A percentile compares a stretch with the other conserved stretches of the same genome.
These are phyloP conservation scores for Sonneratia alba DNA, from an alignment of 345 rosid species.

Conservation along the genomic window DNA sequence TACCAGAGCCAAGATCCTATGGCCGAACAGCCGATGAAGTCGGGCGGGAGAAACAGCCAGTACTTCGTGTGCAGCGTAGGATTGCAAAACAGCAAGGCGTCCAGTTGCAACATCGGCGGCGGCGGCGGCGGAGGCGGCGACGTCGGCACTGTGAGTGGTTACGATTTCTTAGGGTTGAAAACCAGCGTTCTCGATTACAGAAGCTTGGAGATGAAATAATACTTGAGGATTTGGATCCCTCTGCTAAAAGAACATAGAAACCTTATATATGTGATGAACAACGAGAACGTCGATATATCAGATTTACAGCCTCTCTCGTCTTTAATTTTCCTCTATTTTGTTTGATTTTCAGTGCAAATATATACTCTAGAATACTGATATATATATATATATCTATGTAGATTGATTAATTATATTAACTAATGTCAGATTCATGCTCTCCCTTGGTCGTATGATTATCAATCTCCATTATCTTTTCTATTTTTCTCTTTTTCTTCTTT, in stretches of 20 bases:
- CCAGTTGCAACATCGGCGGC: conserved; percentile 17
- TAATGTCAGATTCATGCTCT: neutral
- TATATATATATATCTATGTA: neutral
- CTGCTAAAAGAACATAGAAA: neutral
- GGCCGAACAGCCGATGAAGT: conserved; percentile 9
- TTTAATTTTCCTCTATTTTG: neutral
- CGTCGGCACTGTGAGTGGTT: conserved; percentile 4
- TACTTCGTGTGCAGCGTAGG: conserved; percentile 34
- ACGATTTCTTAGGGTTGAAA: conserved; percentile 33
- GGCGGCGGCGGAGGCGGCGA: conserved; percentile 5
- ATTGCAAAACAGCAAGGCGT: conserved; percentile 24
- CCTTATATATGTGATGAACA: neutral
- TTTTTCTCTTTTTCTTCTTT: no score
- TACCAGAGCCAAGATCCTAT: conserved; percentile 10
- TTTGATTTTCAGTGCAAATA: neutral
- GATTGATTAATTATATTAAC: neutral
- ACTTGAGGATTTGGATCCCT: neutral
- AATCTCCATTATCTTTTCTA: neutral
- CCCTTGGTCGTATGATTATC: neutral
- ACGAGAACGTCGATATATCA: neutral
- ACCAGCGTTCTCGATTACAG: conserved; percentile 30
- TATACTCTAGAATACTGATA: neutral
- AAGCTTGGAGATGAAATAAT: conserved; percentile 45
- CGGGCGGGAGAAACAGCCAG: conserved; percentile 5
- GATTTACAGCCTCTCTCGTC: neutral